Evolutionary conservation across 129 eudicot species (phyloP), one percentile per base, ranked within the genome.

Genomic region (Sambucus nigra): DNA sequence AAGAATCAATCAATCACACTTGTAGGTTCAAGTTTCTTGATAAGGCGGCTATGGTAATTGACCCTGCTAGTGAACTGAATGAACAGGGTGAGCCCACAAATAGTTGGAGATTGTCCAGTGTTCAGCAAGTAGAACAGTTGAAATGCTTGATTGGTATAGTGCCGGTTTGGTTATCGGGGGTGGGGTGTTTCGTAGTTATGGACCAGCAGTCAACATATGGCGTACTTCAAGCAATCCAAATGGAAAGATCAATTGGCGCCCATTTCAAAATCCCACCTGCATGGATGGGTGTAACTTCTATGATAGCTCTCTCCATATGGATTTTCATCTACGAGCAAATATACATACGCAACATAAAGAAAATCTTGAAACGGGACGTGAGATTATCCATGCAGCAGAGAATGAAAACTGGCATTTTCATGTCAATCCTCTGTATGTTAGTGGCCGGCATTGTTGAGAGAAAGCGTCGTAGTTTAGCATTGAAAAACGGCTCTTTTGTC

Each of bases 141-240:
- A 86, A 86, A 61, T 68, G 80, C 24, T 47, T 80, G 0, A 19
- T 81, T 0, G 83, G 91, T 17, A 47, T 77, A 6, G 19, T 77
- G 19, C 95, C 95, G 0, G 72, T 85, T 5, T 85, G 95, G 91
- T 4, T 78, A 0, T 31, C 91, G 4, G 91, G 80, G 2, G 27
- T 85, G 0, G 73, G 74, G 5, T 77, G 87, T 15, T 74, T 85
- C 69, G 63, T 80, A 2, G 80, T 67, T 14, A 65, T 80, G 57
- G 95, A 85, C 35, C 95, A 77, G 52, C 78, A 71, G 53, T 32
- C 7, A 49, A 85, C 86, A 13, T 85, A 71, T 33, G 86, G 95
- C 0, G 29, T 81, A 13, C 78, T 85, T 19, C 95, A 85, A 57
- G 83, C 81, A 1, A 62, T 85, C 5, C 91, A 85, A 40, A 73